Base-by-base conservation (phyloP, 176 grass and related monocot species). In the Cenchrus fungigraminus region DNA sequence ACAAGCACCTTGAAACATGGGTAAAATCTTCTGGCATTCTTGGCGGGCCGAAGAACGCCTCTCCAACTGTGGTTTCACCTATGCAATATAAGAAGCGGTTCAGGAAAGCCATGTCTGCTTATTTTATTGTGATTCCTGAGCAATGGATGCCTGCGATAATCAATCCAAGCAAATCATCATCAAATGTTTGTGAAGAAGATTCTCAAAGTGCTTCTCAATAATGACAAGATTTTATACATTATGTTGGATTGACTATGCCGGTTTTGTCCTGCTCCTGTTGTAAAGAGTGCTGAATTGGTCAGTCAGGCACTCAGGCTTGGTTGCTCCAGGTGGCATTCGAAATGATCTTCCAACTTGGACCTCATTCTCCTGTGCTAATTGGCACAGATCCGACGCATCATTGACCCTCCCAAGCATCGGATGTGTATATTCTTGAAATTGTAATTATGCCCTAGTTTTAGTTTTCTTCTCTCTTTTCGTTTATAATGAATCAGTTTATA, bases 1-100 rank as follows among this genome's bases (percentile, higher is more conserved):
- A 98, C 90, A 98, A 98, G 88, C 97, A 98, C 79, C 91, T 98
- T 2, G 97, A 98, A 80, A 98, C 97, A 67, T 98, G 97, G 97
- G 93, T 95, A 47, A 98, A 98, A 83, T 91, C 97, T 43, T 78
- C 91, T 70, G 93, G 97, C 65, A 91, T 98, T 70, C 86, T 98
- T 32, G 93, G 97, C 17, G 93, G 97, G 4, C 86, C 90, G 9
- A 96, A 91, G 67, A 95, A 95, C 74, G 81, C 83, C 20, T 65
- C 91, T 29, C 97, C 97, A 44, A 98, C 97, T 19, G 97, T 98
- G 43, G 79, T 98, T 89, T 98, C 97, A 40, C 97, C 97, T 28
- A 95, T 87, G 89, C 91, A 94, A 65, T 98, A 98, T 82, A 98
- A 98, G 81, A 98, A 94, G 64, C 89, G 97, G 70, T 98, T 95